Conservation (phyloP, 257 asterid genomes). For the Primulina eburnea region DNA sequence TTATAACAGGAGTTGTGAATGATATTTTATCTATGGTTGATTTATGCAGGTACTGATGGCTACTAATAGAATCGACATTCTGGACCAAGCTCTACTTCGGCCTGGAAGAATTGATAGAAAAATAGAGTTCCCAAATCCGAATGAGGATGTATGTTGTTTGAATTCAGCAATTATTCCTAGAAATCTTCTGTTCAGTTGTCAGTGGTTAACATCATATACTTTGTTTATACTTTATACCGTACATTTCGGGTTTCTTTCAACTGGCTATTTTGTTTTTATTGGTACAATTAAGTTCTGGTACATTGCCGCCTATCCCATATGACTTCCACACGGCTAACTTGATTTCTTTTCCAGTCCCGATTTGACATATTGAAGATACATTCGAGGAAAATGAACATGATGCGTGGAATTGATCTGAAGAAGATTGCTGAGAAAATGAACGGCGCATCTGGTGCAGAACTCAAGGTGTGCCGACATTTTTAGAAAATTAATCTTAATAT, state of each 20-base stretch:
- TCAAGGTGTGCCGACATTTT: slow-evolving; percentile 39
- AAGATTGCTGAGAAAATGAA: slow-evolving; percentile 76
- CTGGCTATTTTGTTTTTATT: background rate
- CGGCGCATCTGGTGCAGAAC: slow-evolving; percentile 76
- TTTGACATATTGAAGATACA: slow-evolving; percentile 72
- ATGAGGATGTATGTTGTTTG: slow-evolving; percentile 48
- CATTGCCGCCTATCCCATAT: background rate
- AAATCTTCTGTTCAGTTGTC: background rate
- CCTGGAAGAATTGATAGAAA: slow-evolving; percentile 76
- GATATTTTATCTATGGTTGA: background rate
- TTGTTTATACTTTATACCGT: background rate
- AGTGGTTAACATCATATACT: background rate
- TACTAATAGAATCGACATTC: slow-evolving; percentile 66
- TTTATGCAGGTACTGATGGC: slow-evolving; percentile 64
- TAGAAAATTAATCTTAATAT: background rate
- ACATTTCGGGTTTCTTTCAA: background rate
- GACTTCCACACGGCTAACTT: slow-evolving; percentile 12
- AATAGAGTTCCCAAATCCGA: slow-evolving; percentile 74
- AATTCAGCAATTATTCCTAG: background rate
- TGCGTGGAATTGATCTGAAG: slow-evolving; percentile 72
- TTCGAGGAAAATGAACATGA: slow-evolving; percentile 70
- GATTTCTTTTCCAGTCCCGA: slow-evolving; percentile 47
- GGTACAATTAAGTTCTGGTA: too few species aligned
- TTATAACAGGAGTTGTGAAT: background rate
- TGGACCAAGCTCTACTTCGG: slow-evolving; percentile 71